Evolutionary conservation across 441 rosid species (phyloP), one percentile per base, ranked within the genome.

Genomic region (Pelargonium australe): DNA sequence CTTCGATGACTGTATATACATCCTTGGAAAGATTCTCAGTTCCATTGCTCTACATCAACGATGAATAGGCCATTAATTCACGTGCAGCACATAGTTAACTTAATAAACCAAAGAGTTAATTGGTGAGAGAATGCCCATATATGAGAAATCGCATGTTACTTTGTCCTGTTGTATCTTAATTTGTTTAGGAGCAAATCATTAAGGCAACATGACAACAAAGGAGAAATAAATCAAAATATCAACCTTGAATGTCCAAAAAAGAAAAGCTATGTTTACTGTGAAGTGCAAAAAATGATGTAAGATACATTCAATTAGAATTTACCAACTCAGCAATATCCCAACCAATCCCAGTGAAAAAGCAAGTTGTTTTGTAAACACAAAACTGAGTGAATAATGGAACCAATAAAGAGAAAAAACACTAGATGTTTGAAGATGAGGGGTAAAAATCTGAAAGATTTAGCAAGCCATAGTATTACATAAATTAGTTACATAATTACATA

Each of bases 1-100:
- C 96, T 75, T 90, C 98, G 14, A 93, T 89, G 77, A 93, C 98
- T 45, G 98, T 89, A 53, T 88, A 72, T 69, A 51, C 81, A 79
- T 86, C 87, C 76, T 79, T 80, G 23, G 88, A 80, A 67, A 79
- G 66, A 45, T 81, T 79, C 55, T 41, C 68, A 73, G 75, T 72
- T 64, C 81, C 84, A 53, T 81, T 75, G 71, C 79, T 68, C 98
- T 93, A 68, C 70, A 78, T 70, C 67, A 62, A 61, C 43, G 19
- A 65, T 28, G 20, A 23, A 37, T 45, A 49, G 10, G 23, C 44
- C 49, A 70, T 72, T 67, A 70, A 20, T 41, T 64, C 31, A 19
- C 19, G 63, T 55, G 63, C 23, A 65, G 68, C 63, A 70, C 62
- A 17, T 57, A 57, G 25, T 57, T 23, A 57, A 57, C 11, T 17